Percentiles rank a stretch among this genome's conserved stretches.
phyloP scores from a whole-genome alignment of 768 basidiomycete species.

The Lentinus brumalis region DNA sequence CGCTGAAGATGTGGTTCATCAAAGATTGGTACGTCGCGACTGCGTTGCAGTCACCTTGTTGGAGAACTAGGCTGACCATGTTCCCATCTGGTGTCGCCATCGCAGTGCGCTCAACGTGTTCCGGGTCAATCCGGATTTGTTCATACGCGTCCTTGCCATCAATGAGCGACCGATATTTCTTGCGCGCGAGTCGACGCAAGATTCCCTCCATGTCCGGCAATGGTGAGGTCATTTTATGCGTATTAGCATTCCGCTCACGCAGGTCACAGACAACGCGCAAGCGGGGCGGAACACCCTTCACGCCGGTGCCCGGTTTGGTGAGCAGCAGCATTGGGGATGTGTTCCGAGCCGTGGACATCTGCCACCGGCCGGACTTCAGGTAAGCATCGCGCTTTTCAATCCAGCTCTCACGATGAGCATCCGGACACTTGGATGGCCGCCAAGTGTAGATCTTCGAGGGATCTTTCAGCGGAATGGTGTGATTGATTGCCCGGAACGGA shows the following conservation, averaged over 20 bases:
- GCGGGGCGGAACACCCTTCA: constrained; percentile 5
- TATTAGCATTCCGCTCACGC: constrained; percentile 36
- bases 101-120: constrained; percentile 24
- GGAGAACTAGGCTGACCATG: constrained; percentile 32
- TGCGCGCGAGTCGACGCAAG: constrained; percentile 20
- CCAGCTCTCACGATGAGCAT: constrained; percentile 31
- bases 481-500: constrained; percentile 36
- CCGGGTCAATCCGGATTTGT: constrained; percentile 28
- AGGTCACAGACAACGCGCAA: constrained; percentile 20
- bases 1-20: constrained; percentile 42
- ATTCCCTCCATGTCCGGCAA: constrained; percentile 32
- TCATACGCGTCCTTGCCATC: constrained; percentile 35
- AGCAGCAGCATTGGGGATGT: constrained; percentile 38
- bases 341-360: constrained; percentile 28
- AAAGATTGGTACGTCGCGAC: constrained; percentile 42
- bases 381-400: constrained; percentile 34
- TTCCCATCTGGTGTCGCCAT: constrained; percentile 34
- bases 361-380: constrained; percentile 35
- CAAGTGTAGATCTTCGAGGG: constrained; percentile 34
- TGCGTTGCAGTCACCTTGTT: constrained; percentile 36
- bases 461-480: constrained; percentile 38
- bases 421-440: constrained; percentile 38
- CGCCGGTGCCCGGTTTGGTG: constrained; percentile 26
- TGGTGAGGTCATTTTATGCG: constrained; percentile 29
- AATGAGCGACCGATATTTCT: constrained; percentile 24